phyloP scores from a whole-genome alignment of 176 grass and related monocot genomes.

The Melocanna baccifera region DNA sequence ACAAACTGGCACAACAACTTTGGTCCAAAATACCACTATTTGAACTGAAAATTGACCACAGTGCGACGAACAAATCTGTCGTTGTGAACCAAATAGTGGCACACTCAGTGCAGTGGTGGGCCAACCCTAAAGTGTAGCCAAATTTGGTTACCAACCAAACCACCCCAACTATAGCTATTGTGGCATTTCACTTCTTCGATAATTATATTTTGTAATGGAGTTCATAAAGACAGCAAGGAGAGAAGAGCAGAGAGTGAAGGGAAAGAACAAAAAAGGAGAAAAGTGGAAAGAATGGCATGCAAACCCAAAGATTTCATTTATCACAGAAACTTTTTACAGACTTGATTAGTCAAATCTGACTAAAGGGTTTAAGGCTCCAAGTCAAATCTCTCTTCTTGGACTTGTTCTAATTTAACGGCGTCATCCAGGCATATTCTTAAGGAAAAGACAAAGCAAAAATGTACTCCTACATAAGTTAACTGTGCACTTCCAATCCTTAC shows the following conservation, averaged over 20 bases:
- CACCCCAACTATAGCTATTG: background rate
- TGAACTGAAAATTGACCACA: background rate
- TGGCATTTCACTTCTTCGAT: background rate
- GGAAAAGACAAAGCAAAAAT: background rate
- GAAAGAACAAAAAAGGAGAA: background rate
- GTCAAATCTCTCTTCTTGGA: background rate
- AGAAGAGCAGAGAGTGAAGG: background rate
- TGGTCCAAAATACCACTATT: background rate
- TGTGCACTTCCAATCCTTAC: background rate
- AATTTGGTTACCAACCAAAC: constrained; percentile 18
- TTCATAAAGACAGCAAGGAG: background rate
- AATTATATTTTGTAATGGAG: background rate
- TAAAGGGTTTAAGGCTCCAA: constrained; percentile 1
- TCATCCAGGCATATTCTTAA: background rate
- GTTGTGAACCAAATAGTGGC: background rate
- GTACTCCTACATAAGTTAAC: background rate
- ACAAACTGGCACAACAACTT: background rate
- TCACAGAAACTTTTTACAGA: background rate
- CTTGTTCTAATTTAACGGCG: background rate
- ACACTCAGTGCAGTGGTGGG: background rate
- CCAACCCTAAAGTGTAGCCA: background rate
- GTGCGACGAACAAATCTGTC: background rate
- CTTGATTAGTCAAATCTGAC: background rate
- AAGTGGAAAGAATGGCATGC: background rate
- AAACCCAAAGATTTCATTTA: background rate